phyloP scores from a whole-genome alignment of 257 asterid species.

The Solanum tarijense region DNA sequence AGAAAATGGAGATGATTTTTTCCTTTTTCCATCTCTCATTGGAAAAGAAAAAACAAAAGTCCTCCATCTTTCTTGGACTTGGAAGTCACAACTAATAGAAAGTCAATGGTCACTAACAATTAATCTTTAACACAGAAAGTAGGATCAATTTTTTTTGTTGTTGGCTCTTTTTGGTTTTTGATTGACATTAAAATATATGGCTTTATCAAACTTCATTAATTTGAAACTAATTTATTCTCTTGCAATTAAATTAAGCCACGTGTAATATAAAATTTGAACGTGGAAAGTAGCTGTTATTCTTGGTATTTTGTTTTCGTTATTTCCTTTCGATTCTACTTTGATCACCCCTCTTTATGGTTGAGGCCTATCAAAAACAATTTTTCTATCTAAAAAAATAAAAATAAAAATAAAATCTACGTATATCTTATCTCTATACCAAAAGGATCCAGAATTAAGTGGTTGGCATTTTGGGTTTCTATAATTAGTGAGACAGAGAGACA shows the following conservation, averaged over 20 bases:
- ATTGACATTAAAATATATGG: neutral
- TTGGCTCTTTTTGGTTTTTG: neutral
- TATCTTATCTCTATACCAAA: neutral
- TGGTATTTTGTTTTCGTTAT: neutral
- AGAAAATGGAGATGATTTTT: neutral
- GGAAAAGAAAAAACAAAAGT: neutral
- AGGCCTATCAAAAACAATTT: too few species aligned
- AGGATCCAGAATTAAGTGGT: neutral
- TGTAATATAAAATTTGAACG: neutral
- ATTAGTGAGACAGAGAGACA: neutral
- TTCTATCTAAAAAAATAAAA: neutral
- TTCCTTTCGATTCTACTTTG: too few species aligned
- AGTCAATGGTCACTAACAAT: neutral
- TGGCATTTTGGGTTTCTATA: neutral
- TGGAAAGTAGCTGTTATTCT: neutral
- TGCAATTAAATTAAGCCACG: neutral
- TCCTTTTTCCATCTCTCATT: neutral
- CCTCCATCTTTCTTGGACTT: conserved; percentile 1
- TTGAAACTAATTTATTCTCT: neutral
- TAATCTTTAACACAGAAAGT: neutral
- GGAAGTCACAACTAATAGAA: neutral
- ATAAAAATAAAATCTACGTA: neutral
- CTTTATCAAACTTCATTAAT: neutral
- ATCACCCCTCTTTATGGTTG: too few species aligned
- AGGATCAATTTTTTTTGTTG: neutral